phyloP scores from a whole-genome alignment of 352 stramenopile species.

The Phytophthora colocasiae region DNA sequence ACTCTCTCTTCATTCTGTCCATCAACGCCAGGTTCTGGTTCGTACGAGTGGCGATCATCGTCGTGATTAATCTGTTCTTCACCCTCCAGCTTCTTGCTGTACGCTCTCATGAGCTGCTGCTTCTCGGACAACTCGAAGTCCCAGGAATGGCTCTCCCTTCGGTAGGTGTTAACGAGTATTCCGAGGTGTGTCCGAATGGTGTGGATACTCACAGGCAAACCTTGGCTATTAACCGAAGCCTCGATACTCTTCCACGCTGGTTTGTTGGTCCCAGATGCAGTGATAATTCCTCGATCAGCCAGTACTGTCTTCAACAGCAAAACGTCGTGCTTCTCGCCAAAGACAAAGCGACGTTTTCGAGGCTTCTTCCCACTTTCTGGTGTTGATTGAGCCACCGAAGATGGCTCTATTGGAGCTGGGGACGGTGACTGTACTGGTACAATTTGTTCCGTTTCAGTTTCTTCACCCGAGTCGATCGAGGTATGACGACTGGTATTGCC shows the following conservation, averaged over 20 bases:
- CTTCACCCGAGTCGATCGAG: conserved; percentile 6
- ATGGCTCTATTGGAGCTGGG: neutral
- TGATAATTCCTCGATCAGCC: conserved; percentile 3
- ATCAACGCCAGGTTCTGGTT: neutral
- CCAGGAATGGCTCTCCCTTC: conserved; percentile 1
- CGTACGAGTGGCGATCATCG: conserved; percentile 7
- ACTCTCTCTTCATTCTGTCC: neutral
- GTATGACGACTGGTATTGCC: neutral
- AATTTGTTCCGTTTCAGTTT: neutral
- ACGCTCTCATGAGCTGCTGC: conserved; percentile 20
- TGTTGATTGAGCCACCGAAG: neutral
- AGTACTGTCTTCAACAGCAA: conserved; percentile 26
- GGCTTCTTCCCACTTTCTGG: conserved; percentile 5
- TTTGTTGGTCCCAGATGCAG: conserved; percentile 6
- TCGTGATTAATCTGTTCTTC: conserved; percentile 2
- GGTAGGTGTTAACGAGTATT: conserved; percentile 17
- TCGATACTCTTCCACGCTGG: conserved; percentile 25
- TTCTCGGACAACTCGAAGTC: conserved; percentile 18
- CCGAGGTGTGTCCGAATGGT: conserved; percentile 22
- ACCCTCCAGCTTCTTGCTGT: conserved; percentile 23
- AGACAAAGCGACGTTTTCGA: conserved; percentile 21
- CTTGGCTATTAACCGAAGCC: conserved; percentile 22
- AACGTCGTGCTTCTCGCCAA: conserved; percentile 26
- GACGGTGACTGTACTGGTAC: neutral
- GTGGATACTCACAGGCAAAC: conserved; percentile 18